Conservation (phyloP, 176 grass and related monocot genomes). For the Canna indica region DNA sequence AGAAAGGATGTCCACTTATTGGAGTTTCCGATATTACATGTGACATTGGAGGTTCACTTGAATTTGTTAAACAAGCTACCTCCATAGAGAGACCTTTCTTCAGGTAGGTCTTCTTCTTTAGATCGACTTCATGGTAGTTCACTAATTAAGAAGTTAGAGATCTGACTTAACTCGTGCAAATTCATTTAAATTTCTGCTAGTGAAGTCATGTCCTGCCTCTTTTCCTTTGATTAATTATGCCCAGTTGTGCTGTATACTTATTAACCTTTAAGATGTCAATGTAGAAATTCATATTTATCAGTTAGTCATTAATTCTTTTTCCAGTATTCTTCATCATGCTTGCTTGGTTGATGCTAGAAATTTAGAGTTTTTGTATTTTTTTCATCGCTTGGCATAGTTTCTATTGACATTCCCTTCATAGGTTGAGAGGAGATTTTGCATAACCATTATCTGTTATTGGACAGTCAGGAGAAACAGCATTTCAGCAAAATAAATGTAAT, state of each 20-base stretch:
- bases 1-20: conserved; percentile 50
- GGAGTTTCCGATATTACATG: conserved; percentile 93
- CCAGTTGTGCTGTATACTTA: background rate
- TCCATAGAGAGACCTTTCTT: conserved; percentile 93
- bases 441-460: too few species aligned
- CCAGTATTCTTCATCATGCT: too few species aligned
- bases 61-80: conserved; percentile 77
- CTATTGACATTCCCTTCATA: too few species aligned
- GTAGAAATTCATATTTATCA: background rate
- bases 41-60: conserved; percentile 84
- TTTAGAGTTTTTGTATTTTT: too few species aligned
- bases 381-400: too few species aligned
- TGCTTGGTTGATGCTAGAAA: too few species aligned
- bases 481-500: too few species aligned
- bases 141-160: conserved; percentile 9
- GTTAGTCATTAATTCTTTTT: too few species aligned
- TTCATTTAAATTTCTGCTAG: conserved; percentile 4
- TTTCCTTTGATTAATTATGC: background rate
- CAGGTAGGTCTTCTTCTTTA: conserved; percentile 32
- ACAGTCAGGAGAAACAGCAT: too few species aligned
- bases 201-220: background rate
- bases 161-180: background rate
- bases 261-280: background rate
- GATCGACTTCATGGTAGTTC: conserved; percentile 7
- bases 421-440: too few species aligned